Evolutionary conservation across 768 basidiomycete genomes (phyloP).

Genomic region (Paxillus involutus): DNA sequence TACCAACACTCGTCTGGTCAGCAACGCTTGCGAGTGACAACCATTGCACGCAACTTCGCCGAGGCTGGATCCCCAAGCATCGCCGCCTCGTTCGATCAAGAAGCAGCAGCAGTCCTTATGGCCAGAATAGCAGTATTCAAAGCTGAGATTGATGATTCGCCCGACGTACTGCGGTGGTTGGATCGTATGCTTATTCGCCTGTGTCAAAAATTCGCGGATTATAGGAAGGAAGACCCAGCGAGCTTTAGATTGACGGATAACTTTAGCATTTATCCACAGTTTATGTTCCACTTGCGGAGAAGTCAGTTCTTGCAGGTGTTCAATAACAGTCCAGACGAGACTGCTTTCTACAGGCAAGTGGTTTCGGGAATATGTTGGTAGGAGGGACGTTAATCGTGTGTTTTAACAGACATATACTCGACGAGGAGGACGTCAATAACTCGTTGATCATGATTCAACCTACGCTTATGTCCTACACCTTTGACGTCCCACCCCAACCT

Average conservation of each 20-base stretch:
- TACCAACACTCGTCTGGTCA: constrained; percentile 98
- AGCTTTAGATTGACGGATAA: constrained; percentile 93
- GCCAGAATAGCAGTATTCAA: constrained; percentile 98
- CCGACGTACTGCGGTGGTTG: too few relatives aligned
- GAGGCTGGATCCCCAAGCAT: constrained; percentile 95
- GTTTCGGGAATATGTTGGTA: background rate
- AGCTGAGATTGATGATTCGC: too few relatives aligned
- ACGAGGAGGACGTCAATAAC: constrained; percentile 98
- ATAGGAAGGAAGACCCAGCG: constrained; percentile 94
- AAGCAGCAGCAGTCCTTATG: constrained; percentile 97
- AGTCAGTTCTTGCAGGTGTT: constrained; percentile 99
- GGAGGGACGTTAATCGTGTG: constrained; percentile 5
- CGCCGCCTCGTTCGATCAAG: constrained; percentile 94
- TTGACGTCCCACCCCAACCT: constrained; percentile 89
- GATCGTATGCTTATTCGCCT: too few relatives aligned
- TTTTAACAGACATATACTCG: constrained; percentile 78
- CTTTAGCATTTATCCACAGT: constrained; percentile 99
- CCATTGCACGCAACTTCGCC: constrained; percentile 95
- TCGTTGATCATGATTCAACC: constrained; percentile 99
- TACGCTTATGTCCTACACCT: constrained; percentile 97
- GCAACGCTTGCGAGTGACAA: constrained; percentile 93
- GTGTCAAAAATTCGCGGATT: too few relatives aligned
- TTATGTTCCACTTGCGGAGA: constrained; percentile 98
- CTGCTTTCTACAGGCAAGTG: constrained; percentile 90
- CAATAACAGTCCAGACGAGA: constrained; percentile 99